A percentile compares a stretch with the other conserved stretches of the same genome.
phyloP scores from a whole-genome alignment of 192 early-diverging fungal species.

The Funneliformis mosseae region DNA sequence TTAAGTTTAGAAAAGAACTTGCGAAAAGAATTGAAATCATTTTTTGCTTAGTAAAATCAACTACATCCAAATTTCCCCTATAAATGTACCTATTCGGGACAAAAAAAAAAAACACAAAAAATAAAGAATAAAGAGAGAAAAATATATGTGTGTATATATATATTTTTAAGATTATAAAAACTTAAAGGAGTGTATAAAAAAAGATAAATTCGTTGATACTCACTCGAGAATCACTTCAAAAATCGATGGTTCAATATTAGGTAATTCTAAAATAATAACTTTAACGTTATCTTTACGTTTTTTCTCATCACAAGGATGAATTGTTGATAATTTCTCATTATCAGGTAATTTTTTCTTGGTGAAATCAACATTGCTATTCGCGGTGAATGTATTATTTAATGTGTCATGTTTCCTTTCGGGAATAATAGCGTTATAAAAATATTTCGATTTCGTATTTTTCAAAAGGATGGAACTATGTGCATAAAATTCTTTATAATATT shows the following conservation, averaged over 20 bases:
- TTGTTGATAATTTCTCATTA: no score
- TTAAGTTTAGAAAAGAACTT: background rate
- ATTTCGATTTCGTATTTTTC: no score
- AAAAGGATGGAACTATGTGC: no score
- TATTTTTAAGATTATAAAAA: background rate
- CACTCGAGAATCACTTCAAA: slow-evolving; percentile 16
- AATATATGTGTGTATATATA: no score
- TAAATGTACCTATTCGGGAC: slow-evolving; percentile 1
- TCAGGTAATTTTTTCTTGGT: no score
- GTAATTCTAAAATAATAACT: background rate
- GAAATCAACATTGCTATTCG: no score
- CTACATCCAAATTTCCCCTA: background rate
- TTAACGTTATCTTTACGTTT: background rate
- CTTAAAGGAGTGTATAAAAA: background rate
- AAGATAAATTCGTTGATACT: background rate
- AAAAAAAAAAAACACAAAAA: background rate
- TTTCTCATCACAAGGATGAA: no score
- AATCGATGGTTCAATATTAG: background rate
- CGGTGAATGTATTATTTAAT: no score
- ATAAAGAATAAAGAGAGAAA: background rate
- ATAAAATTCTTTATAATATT: no score
- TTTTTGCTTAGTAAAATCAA: background rate
- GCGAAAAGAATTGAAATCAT: background rate
- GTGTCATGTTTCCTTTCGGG: no score
- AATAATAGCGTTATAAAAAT: no score